Conservation (phyloP, 2,329 filamentous ascomycete species). For the Penicillium brasilianum region DNA sequence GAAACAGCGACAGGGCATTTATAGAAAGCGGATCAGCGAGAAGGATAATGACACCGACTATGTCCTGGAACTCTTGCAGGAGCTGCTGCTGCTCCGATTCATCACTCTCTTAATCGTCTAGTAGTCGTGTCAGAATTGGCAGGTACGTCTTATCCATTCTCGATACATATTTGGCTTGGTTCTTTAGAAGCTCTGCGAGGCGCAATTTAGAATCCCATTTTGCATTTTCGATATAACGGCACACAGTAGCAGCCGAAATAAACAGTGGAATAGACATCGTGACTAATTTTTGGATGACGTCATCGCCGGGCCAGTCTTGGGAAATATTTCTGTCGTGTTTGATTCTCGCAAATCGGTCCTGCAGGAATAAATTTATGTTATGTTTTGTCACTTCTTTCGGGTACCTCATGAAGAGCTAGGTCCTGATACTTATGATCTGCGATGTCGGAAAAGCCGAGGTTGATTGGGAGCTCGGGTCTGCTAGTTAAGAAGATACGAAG, state of each 20-base stretch:
- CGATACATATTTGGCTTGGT: too few species aligned
- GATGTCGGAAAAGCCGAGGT: constrained; percentile 28
- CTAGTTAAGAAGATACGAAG: constrained; percentile 33
- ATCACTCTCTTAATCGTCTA: too few species aligned
- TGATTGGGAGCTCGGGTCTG: constrained; percentile 31
- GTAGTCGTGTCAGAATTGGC: constrained; percentile 1
- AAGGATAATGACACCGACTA: too few species aligned
- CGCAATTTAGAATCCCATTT: too few species aligned
- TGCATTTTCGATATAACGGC: background rate
- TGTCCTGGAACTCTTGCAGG: too few species aligned
- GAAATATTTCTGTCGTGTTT: constrained; percentile 8
- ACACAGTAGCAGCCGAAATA: constrained; percentile 12
- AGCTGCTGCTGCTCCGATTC: too few species aligned
- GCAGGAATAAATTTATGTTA: constrained; percentile 31
- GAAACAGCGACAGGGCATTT: too few species aligned
- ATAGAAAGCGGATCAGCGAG: too few species aligned
- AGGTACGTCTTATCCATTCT: constrained; percentile 25
- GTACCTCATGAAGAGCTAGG: background rate
- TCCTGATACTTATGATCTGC: constrained; percentile 25
- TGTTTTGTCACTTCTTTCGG: constrained; percentile 24
- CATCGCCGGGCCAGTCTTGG: constrained; percentile 3
- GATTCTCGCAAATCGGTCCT: constrained; percentile 22
- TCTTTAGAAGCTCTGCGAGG: too few species aligned
- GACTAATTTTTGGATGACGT: background rate
- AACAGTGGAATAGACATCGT: constrained; percentile 4